Conservation (phyloP, 352 stramenopile species). For the Phytophthora multivora region DNA sequence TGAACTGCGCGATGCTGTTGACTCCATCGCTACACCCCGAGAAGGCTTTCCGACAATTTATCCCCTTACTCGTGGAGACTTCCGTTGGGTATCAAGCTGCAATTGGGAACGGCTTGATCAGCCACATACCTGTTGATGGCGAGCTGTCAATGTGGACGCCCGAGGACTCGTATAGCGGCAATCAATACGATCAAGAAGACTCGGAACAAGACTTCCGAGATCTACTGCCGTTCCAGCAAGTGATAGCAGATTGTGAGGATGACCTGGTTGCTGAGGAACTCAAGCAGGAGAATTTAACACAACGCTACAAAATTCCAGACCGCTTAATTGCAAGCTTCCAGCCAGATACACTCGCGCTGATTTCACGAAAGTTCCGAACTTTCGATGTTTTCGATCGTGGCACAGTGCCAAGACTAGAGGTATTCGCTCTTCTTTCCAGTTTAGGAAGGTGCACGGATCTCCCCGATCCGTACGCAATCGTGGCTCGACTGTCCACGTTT, state of each 20-base stretch:
- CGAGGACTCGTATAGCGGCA: not conserved
- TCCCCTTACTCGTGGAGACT: constrained; percentile 17
- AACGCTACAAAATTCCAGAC: constrained; percentile 35
- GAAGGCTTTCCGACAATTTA: constrained; percentile 18
- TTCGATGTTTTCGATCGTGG: constrained; percentile 54
- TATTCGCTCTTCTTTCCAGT: constrained; percentile 45
- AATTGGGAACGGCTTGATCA: constrained; percentile 11
- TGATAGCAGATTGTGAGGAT: constrained; percentile 39
- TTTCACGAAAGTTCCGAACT: constrained; percentile 43
- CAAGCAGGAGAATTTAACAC: constrained; percentile 20
- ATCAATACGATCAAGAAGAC: not conserved
- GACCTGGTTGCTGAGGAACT: constrained; percentile 33
- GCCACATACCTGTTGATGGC: constrained; percentile 12
- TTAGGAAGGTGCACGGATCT: constrained; percentile 44
- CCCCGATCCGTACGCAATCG: constrained; percentile 47
- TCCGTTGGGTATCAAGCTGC: not conserved
- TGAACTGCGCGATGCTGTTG: constrained; percentile 53
- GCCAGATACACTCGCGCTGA: constrained; percentile 28
- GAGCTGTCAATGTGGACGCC: constrained; percentile 16
- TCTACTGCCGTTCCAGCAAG: constrained; percentile 36
- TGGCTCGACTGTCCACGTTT: constrained; percentile 27
- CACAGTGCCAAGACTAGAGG: constrained; percentile 38
- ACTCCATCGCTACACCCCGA: constrained; percentile 22
- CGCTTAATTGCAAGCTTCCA: constrained; percentile 38
- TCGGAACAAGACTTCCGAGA: constrained; percentile 30